phyloP scores from a whole-genome alignment of 176 grass and related monocot species.

The Otatea glauca region DNA sequence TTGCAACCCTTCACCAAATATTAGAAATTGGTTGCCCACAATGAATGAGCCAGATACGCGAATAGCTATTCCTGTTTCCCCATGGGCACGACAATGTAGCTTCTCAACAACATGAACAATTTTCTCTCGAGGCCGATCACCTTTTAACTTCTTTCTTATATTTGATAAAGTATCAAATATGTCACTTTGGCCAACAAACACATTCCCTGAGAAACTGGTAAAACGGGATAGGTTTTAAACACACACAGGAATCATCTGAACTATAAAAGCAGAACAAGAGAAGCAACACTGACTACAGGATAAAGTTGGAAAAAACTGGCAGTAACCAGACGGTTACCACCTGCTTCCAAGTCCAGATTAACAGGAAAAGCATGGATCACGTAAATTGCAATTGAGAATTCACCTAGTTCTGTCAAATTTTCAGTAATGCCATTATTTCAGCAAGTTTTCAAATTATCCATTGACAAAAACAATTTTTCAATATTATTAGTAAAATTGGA shows the following conservation, averaged over 20 bases:
- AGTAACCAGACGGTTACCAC: neutral
- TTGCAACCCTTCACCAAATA: slow-evolving; percentile 81
- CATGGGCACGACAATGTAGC: slow-evolving; percentile 66
- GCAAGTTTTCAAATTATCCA: neutral
- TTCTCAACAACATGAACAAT: slow-evolving; percentile 96
- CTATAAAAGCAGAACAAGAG: neutral
- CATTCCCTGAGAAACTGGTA: slow-evolving; percentile 72
- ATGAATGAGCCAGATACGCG: slow-evolving; percentile 82
- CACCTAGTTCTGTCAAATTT: neutral
- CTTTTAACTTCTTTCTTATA: slow-evolving; percentile 82
- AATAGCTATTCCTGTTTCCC: slow-evolving; percentile 66
- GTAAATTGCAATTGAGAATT: slow-evolving; percentile 12
- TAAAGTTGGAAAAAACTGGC: slow-evolving; percentile 28
- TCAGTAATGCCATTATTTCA: neutral
- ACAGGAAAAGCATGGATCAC: slow-evolving; percentile 8
- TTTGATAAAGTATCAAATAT: slow-evolving; percentile 74
- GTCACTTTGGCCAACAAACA: slow-evolving; percentile 62
- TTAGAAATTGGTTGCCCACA: slow-evolving; percentile 78
- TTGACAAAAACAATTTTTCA: neutral
- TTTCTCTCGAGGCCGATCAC: slow-evolving; percentile 72
- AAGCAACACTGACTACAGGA: slow-evolving; percentile 1
- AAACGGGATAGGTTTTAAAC: slow-evolving; percentile 37
- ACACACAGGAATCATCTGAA: neutral
- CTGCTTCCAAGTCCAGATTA: neutral
- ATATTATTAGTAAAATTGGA: neutral